Evolutionary conservation across 2,329 filamentous ascomycete genomes (phyloP), one percentile per base, ranked within the genome.

Genomic region (Clarireedia hainanense): DNA sequence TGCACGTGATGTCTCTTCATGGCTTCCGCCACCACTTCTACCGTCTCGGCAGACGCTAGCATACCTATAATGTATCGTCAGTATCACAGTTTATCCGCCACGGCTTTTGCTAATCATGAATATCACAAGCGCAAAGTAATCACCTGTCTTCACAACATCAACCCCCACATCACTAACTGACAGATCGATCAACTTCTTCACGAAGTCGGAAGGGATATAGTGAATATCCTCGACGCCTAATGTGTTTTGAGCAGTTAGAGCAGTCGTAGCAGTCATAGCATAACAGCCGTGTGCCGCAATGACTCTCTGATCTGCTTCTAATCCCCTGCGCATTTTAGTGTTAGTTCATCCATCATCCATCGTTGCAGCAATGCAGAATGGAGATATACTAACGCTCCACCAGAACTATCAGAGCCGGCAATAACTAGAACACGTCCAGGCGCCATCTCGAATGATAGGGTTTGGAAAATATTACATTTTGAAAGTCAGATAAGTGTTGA

Each of bases 231-330:
- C 77, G 14, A 97, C 91, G 4, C 90, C 90, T 52, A 81, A 78
- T 0, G 94, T 99, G 72, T 97, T 96, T 69, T 97, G 94, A 15
- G 90, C 91, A n/a, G 94, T 99, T 67, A 99, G 75, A 20, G 92
- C 92, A 14, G 92, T 95, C 9, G 92, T 96, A 23, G 91, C 90
- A 50, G 92, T 96, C 84, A 96, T 95, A 58, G 90, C 91, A 77
- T 97, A 97, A 74, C 89, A 94, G 58, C 87, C 85, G 80, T 97
- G 91, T 17, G 89, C 89, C 46, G 91, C 88, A 58, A 96, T 86
- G 59, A 95, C 91, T 70, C 96, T 95, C 69, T 97, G 91, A 70
- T 97, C 92, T 40, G 92, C 94, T 72, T 99, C 92, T 36, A 99
- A 82, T 51, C 92, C 94, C 55, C 91, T 96, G 66, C 36, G 37